Evolutionary conservation across 2,329 filamentous ascomycete species (phyloP), one percentile per base, ranked within the genome.

Genomic region (Arthrobotrys pseudoclavata): DNA sequence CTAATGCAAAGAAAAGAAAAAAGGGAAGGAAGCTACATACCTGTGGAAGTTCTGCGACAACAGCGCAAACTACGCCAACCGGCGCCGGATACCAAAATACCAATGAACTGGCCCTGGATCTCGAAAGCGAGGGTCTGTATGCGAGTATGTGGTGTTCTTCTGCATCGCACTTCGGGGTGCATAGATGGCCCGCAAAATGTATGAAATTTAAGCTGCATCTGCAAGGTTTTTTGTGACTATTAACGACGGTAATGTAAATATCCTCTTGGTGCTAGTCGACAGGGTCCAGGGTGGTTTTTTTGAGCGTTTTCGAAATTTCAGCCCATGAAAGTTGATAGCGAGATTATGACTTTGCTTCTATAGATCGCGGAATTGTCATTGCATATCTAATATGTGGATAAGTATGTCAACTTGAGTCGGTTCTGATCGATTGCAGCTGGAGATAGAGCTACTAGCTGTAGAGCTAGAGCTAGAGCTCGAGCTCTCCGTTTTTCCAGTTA

Each of bases 361-460:
- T 45, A 45, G 42, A 45, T 45, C 42, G 6, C 42, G 42, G n/a
- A 20, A 45, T 18, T 45, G 42, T 20, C 42, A 20, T 45, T 45
- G 42, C 15, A 45, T 45, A 12, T 4, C 13, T 40, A 40, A 9
- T 40, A 40, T 40, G 37, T 12, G 12, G 37, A 15, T 40, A n/a
- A 15, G 31, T 40, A 13, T 15, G 37, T 40, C 37, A 12, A 40
- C 29, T 40, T 40, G 37, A 45, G 18, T 45, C 42, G 20, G 13
- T 42, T 20, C 42, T 45, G 42, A 20, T 45, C 42, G 42, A 45
- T 45, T 45, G 42, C 42, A 45, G 42, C n/a, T 20, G 4, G 42
- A 20, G 42, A 20, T 45, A 45, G 42, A 45, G 42, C 42, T 45
- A 40, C n/a, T n/a, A n/a, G n/a, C n/a, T n/a, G n/a, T n/a, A n/a